phyloP scores from a whole-genome alignment of 257 asterid species.

The Marsdenia floribunda region DNA sequence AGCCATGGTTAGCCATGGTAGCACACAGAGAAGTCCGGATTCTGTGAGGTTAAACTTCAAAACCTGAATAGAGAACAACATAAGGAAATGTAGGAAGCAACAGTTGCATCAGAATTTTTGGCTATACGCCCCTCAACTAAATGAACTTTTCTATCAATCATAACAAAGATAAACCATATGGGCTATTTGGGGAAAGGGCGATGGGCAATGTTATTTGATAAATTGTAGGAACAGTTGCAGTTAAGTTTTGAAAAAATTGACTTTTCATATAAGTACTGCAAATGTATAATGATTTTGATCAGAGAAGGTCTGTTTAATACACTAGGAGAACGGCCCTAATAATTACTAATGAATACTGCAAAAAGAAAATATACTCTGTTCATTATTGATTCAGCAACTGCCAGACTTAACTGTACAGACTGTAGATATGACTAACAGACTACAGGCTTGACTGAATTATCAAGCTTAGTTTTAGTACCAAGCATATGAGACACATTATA shows the following conservation, averaged over 20 bases:
- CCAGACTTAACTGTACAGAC: background rate
- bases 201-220: background rate
- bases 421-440: background rate
- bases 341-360: background rate
- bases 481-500: background rate
- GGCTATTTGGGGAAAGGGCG: background rate
- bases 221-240: background rate
- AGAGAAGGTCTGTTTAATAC: background rate
- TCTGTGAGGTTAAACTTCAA: constrained; percentile 92
- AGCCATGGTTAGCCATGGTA: constrained; percentile 97
- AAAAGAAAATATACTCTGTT: background rate
- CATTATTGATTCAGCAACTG: background rate
- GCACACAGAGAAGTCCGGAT: constrained; percentile 79
- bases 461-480: background rate
- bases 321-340: background rate
- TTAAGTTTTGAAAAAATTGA: background rate
- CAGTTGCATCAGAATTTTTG: background rate
- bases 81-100: background rate
- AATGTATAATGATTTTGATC: background rate
- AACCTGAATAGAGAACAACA: constrained; percentile 41
- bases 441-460: background rate
- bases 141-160: background rate
- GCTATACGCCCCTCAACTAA: background rate
- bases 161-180: background rate
- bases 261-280: background rate